phyloP scores from a whole-genome alignment of 352 stramenopile species.

The Phytopythium helicoides region DNA sequence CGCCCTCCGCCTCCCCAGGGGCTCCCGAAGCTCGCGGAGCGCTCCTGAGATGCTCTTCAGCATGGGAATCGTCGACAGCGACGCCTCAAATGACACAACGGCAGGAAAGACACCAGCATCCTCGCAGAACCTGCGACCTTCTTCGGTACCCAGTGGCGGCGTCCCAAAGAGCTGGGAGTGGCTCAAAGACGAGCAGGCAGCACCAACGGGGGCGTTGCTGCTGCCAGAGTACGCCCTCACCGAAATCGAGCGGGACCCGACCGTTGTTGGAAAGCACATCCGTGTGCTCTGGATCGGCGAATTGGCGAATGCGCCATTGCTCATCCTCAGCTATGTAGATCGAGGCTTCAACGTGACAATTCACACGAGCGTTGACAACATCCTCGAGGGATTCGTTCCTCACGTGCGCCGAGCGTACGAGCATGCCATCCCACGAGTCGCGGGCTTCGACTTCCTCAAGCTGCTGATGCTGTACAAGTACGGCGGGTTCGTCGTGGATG shows the following conservation, averaged over 20 bases:
- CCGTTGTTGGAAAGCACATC: constrained; percentile 4
- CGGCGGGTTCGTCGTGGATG: constrained; percentile 10
- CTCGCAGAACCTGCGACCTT: no score
- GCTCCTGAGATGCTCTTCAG: background rate
- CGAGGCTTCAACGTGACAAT: constrained; percentile 10
- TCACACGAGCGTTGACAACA: constrained; percentile 5
- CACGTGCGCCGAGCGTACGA: constrained; percentile 9
- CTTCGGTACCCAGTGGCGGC: no score
- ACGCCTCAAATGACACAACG: background rate
- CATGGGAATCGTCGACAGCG: background rate
- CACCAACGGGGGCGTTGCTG: background rate
- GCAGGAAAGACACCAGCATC: background rate
- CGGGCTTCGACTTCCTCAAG: constrained; percentile 16
- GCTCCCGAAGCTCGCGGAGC: background rate
- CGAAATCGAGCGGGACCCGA: background rate
- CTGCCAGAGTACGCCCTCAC: background rate
- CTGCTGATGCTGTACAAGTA: constrained; percentile 17
- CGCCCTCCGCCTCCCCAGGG: background rate
- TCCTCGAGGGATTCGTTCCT: constrained; percentile 12
- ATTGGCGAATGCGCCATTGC: background rate
- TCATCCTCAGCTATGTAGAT: background rate
- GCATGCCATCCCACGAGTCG: constrained; percentile 8
- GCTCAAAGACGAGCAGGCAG: background rate
- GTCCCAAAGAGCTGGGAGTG: background rate
- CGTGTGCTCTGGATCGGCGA: constrained; percentile 19